phyloP scores from a whole-genome alignment of 179 eudicot species.

The Gypsophila paniculata region DNA sequence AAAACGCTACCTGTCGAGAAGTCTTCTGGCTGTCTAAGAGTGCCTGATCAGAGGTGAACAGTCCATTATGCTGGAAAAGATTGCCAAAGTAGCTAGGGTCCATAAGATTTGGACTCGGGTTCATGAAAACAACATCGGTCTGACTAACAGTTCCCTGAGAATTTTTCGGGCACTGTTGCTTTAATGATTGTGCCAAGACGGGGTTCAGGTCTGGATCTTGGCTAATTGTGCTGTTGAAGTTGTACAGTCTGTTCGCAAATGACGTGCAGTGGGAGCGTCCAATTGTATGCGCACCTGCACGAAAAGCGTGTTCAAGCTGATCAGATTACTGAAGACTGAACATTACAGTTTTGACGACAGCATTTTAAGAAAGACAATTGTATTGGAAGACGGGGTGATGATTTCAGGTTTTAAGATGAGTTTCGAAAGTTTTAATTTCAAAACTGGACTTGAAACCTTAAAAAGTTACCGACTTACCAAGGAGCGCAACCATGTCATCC shows the following conservation, averaged over 20 bases:
- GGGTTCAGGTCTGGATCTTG: slow-evolving; percentile 55
- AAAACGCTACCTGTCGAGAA: slow-evolving; percentile 32
- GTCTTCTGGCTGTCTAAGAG: slow-evolving; percentile 33
- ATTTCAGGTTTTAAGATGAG: background rate
- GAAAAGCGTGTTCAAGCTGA: slow-evolving; percentile 37
- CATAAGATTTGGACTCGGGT: slow-evolving; percentile 44
- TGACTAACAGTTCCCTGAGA: slow-evolving; percentile 24
- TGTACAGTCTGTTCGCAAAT: slow-evolving; percentile 48
- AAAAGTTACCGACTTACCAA: slow-evolving; percentile 18
- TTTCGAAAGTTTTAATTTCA: background rate
- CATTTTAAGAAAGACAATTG: background rate
- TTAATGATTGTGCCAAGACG: slow-evolving; percentile 41
- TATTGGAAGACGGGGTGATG: background rate
- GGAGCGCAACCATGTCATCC: slow-evolving; percentile 73
- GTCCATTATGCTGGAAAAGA: slow-evolving; percentile 43
- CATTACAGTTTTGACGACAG: too few relatives aligned
- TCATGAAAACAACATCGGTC: slow-evolving; percentile 51
- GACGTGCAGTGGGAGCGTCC: slow-evolving; percentile 73
- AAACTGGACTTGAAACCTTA: background rate
- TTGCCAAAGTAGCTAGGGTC: slow-evolving; percentile 50
- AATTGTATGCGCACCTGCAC: slow-evolving; percentile 68
- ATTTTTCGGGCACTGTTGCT: slow-evolving; percentile 44
- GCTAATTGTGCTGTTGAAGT: slow-evolving; percentile 31
- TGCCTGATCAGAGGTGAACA: slow-evolving; percentile 66
- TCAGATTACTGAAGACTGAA: background rate